A percentile compares a stretch with the other conserved stretches of the same genome.
phyloP scores from a whole-genome alignment of 2,329 filamentous ascomycete genomes.

The Metarhizium sp. region DNA sequence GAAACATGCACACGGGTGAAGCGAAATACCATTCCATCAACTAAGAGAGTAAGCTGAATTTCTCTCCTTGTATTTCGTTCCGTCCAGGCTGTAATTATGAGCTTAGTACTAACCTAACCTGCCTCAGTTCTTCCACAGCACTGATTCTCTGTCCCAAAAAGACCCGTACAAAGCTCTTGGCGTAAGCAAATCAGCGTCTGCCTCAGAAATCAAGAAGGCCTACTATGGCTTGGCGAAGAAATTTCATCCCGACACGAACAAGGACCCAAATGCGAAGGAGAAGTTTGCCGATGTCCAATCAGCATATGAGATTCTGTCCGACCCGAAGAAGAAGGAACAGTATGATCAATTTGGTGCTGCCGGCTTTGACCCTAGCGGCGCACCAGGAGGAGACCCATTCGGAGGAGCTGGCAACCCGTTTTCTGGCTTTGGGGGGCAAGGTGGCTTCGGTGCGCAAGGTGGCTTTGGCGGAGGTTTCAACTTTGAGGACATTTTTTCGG shows the following conservation, averaged over 20 bases:
- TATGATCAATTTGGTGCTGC: conserved; percentile 86
- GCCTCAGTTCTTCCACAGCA: conserved; percentile 51
- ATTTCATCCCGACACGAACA: conserved; percentile 96
- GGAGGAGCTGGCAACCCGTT: conserved; percentile 58
- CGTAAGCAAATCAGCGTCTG: conserved; percentile 69
- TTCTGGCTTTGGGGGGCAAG: conserved; percentile 36
- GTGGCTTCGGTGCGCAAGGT: conserved; percentile 30
- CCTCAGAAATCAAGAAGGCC: conserved; percentile 91
- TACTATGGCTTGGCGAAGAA: conserved; percentile 98
- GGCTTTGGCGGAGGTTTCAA: conserved; percentile 81
- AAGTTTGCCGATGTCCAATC: conserved; percentile 88
- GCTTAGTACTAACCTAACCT: not conserved
- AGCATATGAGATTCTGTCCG: conserved; percentile 88
- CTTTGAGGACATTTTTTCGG: conserved; percentile 91
- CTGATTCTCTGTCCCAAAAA: conserved; percentile 44
- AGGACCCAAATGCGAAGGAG: conserved; percentile 86
- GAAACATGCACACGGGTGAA: conserved; percentile 12
- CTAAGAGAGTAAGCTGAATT: conserved; percentile 17
- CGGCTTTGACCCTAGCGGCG: conserved; percentile 71
- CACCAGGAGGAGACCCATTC: conserved; percentile 51
- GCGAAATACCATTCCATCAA: conserved; percentile 11
- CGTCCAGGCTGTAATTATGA: not conserved
- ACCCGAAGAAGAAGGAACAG: conserved; percentile 85
- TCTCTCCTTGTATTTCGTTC: not conserved
- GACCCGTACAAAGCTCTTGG: conserved; percentile 86